phyloP scores from a whole-genome alignment of 169 alveolate species.

The Cryptosporidium sp. region DNA sequence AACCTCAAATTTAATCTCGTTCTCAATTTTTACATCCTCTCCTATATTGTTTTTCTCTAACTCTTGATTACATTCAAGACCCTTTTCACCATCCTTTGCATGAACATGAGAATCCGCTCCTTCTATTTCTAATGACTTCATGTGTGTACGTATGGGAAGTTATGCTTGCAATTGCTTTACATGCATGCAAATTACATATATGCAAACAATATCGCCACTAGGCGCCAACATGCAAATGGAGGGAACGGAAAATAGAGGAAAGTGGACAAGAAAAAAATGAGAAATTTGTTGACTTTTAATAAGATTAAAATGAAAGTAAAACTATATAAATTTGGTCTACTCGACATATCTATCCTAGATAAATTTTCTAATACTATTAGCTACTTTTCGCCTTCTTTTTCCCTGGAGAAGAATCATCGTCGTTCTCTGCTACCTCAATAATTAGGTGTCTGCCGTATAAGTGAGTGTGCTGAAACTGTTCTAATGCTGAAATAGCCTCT shows the following conservation, averaged over 20 bases:
- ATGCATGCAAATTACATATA: not conserved
- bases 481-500: constrained; percentile 90
- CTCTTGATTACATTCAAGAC: not conserved
- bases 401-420: constrained; percentile 11
- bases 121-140: not conserved
- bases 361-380: not conserved
- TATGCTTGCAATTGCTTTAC: not conserved
- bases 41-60: not conserved
- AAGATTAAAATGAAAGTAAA: not conserved
- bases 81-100: constrained; percentile 1
- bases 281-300: not conserved
- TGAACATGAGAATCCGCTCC: not conserved
- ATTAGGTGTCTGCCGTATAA: constrained; percentile 93
- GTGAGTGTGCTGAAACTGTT: constrained; percentile 90
- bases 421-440: constrained; percentile 87
- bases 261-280: not conserved
- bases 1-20: constrained; percentile 5
- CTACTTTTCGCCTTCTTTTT: not conserved
- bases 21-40: not conserved
- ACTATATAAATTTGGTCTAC: not conserved
- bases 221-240: constrained; percentile 1
- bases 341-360: not conserved
- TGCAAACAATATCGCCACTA: not conserved
- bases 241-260: not conserved
- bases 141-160: not conserved